Evolutionary conservation across 2,329 filamentous ascomycete species (phyloP), one percentile per base, ranked within the genome.

Genomic region (Tolypocladium tropicale): DNA sequence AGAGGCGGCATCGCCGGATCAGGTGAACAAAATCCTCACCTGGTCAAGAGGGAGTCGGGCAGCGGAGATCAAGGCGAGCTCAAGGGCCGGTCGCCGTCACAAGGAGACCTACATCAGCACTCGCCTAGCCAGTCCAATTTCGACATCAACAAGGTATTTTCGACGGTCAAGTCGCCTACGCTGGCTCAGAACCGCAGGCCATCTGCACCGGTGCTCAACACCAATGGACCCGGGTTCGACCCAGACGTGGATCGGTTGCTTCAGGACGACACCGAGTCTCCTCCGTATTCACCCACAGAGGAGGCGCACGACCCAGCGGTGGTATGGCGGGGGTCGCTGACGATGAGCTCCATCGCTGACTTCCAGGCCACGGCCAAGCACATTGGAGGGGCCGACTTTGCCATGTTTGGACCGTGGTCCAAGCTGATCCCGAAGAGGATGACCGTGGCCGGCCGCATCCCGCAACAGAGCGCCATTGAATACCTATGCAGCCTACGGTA

Each of bases 221-320:
- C 75, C 6, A 73, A 76, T 56, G 82, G 84, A 1, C 80, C 86
- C 1, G 87, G 83, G 18, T 83, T 88, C 16, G 93, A 99, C 69
- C 82, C 89, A 3, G 94, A 97, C 58, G 89, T 99, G 23, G 94
- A 99, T 68, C 84, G 90, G 43, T 77, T 99, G 62, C 81, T 97
- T 9, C 83, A 92, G 64, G 90, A 96, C 58, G 85, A 86, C 32
- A 88, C 88, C 51, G 82, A 88, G 16, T 92, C 89, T 2, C 88
- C 89, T 2, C 88, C 88, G 0, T 95, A 95, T 68, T 92, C 89
- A 0, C 90, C 91, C 0, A 85, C 85, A 2, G 90, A 94, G 59
- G 83, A 86, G 59, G 76, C 81, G 0, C 65, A 70, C 7, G 83
- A 93, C 60, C 86, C 88, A 0, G 82, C 84, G 51, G 78, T 89